Evolutionary conservation across 139 green algal genomes (phyloP), one percentile per base, ranked within the genome.

Genomic region (Marvania coccoides): DNA sequence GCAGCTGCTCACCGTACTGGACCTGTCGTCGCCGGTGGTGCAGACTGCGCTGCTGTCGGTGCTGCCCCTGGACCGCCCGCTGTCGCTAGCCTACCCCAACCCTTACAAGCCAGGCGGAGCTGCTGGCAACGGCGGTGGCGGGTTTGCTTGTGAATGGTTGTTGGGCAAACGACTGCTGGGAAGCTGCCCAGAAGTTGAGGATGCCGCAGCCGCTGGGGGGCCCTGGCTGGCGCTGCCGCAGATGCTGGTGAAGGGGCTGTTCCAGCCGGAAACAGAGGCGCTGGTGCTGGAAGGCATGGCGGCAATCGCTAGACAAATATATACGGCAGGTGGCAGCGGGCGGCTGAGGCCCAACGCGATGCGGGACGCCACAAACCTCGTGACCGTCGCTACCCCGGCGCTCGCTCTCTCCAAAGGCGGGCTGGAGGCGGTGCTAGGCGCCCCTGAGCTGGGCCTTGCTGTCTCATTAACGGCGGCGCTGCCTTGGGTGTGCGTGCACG

Each of bases 211-310:
- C 9, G 35, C 10, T 54, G 26, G 36, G 31, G 64, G 45, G 5
- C 58, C 68, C 42, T 64, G 75, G 59, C 28, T 88, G 12, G 71
- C 72, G 1, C 30, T 92, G 38, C 88, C 88, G 71, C 86, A 95
- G 71, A 69, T 96, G 45, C 74, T 95, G 7, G 71, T 95, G 19
- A 94, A 92, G 60, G 90, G 88, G 6, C 70, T 96, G 19, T 81
- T 85, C 36, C 80, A 84, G 45, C 59, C 62, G 0, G 69, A 90
- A 7, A 92, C 81, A 2, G 73, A 86, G 63, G 36, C 67, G n/a
- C 47, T 73, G 26, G 81, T 82, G 0, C 47, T 92, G 3, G 64
- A 81, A 57, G 71, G 81, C n/a, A 33, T 87, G 14, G 39, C 67
- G 3, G n/a, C 34, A n/a, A 42, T 83, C 28, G 72, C 65, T 6